Evolutionary conservation across 2,329 filamentous ascomycete species (phyloP).

Genomic region (Xylogone sp.): DNA sequence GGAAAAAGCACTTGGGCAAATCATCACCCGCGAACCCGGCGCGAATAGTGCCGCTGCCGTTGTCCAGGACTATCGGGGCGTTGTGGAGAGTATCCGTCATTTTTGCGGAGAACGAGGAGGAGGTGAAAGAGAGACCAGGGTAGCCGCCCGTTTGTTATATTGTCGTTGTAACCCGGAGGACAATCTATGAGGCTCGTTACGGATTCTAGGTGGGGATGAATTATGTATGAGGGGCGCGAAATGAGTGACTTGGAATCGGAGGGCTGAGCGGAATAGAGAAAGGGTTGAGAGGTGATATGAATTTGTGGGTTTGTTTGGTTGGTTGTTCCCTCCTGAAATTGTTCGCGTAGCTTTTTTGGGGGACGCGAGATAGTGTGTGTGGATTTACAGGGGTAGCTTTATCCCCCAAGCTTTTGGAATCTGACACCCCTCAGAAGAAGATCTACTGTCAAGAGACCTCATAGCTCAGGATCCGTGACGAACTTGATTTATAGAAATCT

Average conservation of each 20-base stretch:
- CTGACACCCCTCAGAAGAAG: neutral
- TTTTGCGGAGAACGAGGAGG: slow-evolving; percentile 7
- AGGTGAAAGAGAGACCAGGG: too few species aligned
- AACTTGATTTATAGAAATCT: too few species aligned
- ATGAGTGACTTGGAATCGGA: neutral
- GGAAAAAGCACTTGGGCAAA: slow-evolving; percentile 93
- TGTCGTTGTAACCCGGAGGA: too few species aligned
- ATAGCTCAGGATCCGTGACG: too few species aligned
- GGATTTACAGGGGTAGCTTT: slow-evolving; percentile 4
- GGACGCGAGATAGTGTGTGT: neutral
- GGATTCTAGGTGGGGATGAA: neutral
- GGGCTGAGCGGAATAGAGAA: neutral
- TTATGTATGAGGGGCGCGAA: neutral
- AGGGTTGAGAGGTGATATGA: neutral
- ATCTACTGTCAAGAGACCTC: too few species aligned
- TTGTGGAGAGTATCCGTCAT: slow-evolving; percentile 82
- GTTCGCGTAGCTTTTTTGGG: slow-evolving; percentile 1
- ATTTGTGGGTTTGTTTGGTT: neutral
- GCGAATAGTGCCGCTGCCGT: slow-evolving; percentile 95
- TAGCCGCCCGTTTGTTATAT: too few species aligned
- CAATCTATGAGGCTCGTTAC: too few species aligned
- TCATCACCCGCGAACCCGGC: slow-evolving; percentile 97
- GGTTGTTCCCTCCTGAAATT: neutral
- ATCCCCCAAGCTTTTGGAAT: neutral
- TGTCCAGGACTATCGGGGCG: slow-evolving; percentile 97